Evolutionary conservation across 2,329 filamentous ascomycete genomes (phyloP).

Genomic region (Colletotrichum sp.): DNA sequence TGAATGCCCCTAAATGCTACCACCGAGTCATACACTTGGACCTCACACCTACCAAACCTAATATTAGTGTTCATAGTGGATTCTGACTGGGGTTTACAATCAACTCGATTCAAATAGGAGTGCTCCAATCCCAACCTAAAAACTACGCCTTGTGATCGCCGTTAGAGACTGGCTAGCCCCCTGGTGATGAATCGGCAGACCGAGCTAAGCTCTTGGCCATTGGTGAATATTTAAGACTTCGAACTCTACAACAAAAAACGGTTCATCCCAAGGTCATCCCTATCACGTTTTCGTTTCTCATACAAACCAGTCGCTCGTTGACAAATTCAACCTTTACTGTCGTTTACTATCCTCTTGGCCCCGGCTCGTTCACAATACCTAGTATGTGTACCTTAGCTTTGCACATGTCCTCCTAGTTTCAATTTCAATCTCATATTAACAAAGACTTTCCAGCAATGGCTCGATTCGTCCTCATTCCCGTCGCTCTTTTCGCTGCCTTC

Average conservation of each 20-base stretch:
- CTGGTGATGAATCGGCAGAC: neutral
- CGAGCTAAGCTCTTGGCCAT: neutral
- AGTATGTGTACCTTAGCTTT: neutral
- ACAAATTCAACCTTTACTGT: rapidly evolving
- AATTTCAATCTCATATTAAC: neutral
- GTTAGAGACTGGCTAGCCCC: neutral
- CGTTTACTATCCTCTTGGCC: neutral
- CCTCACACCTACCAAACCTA: neutral
- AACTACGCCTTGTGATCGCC: rapidly evolving
- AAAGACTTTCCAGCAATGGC: rapidly evolving
- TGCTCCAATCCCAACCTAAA: neutral
- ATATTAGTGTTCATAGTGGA: neutral
- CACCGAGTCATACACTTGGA: neutral
- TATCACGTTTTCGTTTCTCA: rapidly evolving
- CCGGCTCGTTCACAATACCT: neutral
- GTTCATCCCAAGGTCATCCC: neutral
- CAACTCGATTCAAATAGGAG: neutral
- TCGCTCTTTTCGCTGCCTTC: neutral
- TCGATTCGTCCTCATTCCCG: neutral
- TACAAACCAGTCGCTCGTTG: neutral
- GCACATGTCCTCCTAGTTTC: rapidly evolving
- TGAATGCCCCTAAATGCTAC: neutral
- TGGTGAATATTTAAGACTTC: neutral
- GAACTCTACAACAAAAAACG: neutral
- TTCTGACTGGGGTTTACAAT: neutral